Base-by-base conservation (phyloP, 1,284 basidiomycete genomes). In the Pholiota adiposa region DNA sequence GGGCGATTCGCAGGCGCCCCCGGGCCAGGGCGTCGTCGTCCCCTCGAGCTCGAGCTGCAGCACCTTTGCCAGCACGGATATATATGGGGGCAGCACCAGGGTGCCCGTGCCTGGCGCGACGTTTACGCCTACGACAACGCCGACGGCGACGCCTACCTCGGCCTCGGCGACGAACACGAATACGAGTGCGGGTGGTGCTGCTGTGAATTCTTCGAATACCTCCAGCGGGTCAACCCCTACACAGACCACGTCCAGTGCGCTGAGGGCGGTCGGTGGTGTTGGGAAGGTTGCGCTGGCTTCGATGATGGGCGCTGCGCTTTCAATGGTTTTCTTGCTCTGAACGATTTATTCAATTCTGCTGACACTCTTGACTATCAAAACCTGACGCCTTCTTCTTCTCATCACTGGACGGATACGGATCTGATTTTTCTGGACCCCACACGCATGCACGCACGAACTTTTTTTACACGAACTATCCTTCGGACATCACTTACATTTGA, bases 31-130 rank as follows among this genome's bases (percentile, higher is more conserved):
- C 1, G 51, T 59, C 7, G 69, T 72, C 21, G 59, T 72, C 85
- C 87, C 23, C 75, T 85, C 43, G 83, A 88, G 66, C 80, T 81
- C 11, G 75, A 86, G 38, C 84, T 94, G 92, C 70, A 76, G 79
- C 25, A 80, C 83, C 1, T 86, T 79, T 72, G 67, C 77, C 23
- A 87, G 84, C 16, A 67, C 81, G 0, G 79, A 48, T 23, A 56
- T 56, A 9, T 56, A 56, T 34, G 54, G 44, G 1, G 54, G 54
- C 0, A 31, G 54, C 1, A 16, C 18, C 5, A 49, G 44, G 34
- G 54, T 56, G 40, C 8, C 31, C 7, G 29, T 56, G 11, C 54
- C 54, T 3, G 54, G 54, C 3, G 54, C 44, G 1, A 56, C 54
- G 2, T 48, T 49, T 19, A 44, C 44, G 2, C 54, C 54, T 8